Evolutionary conservation across 257 asterid species (phyloP), one percentile per base, ranked within the genome.

Genomic region (Coffea eugenioides): DNA sequence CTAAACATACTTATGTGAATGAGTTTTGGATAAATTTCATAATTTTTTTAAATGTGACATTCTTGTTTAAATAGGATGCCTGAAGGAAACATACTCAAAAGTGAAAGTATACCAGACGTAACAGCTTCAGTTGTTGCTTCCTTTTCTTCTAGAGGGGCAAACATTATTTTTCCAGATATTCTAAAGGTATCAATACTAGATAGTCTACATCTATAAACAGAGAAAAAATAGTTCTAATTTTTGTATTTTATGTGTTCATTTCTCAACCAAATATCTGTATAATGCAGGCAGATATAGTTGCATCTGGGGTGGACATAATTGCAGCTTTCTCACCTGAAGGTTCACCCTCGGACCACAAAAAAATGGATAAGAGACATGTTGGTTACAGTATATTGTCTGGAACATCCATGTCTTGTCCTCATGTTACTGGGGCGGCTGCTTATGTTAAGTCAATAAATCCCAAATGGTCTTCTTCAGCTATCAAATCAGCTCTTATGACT

Each of bases 371-470:
- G 5, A 81, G 81, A 69, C 13, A 46, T 2, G 73, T 76, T 21
- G 23, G 8, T 6, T 81, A 52, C 66, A 76, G 36, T 25, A 10
- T 81, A 21, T 7, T 69, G 27, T 45, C 67, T 4, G 84, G 84
- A 27, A 76, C 81, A 13, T 81, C 81, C 9, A 76, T 81, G 84
- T 69, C 84, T 81, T 41, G 80, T 45, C 84, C 84, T 56, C 84
- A 78, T 69, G 81, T 49, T n/a, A 18, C 81, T 20, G 81, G 75
- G 5, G 75, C 75, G 7, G 76, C 76, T 18, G 81, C 81, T 52
- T 78, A 48, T 31, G 45, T 78, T 1, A 78, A 78, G 69, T 78
- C 76, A 10, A 0, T 67, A 6, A 52, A 52, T 43, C 81, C 81
- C 12, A 6, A 66, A 2, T 78, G 76, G 76, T 78, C 81, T 12